Percentiles rank a stretch among this genome's conserved stretches.
Evolutionary conservation across 495 filamentous ascomycete genomes (phyloP).

Genomic region (Penicillium dipodomyicola): DNA sequence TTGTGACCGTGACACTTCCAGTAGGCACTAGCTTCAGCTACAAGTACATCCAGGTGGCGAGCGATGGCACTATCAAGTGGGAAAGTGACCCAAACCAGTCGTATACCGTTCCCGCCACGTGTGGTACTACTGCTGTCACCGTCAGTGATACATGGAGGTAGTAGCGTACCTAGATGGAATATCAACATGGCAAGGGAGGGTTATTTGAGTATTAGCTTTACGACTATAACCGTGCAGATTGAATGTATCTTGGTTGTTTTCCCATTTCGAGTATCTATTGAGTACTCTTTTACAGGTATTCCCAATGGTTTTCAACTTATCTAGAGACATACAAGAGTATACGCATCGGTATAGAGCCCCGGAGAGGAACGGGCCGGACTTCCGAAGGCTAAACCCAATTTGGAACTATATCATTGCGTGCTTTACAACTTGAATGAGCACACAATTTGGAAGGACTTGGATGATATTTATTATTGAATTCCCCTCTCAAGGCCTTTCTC

Average conservation of each 20-base stretch:
- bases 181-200: not conserved
- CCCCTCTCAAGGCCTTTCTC: not conserved
- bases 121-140: constrained; percentile 40
- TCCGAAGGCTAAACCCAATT: too few species aligned
- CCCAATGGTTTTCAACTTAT: too few species aligned
- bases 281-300: too few species aligned
- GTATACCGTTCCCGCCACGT: constrained; percentile 53
- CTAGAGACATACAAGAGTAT: too few species aligned
- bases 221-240: not conserved
- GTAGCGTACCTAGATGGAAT: not conserved
- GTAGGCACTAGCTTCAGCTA: constrained; percentile 58
- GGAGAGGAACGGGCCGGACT: too few species aligned
- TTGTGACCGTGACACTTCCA: constrained; percentile 46
- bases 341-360: too few species aligned
- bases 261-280: too few species aligned
- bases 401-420: too few species aligned
- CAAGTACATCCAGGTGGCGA: constrained; percentile 63
- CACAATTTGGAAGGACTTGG: too few species aligned
- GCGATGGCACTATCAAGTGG: constrained; percentile 57
- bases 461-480: too few species aligned
- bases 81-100: constrained; percentile 62
- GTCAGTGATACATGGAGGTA: constrained; percentile 36
- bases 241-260: too few species aligned
- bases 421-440: too few species aligned
- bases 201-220: not conserved